Base-by-base conservation (phyloP, 352 stramenopile genomes). In the Globisporangium rhizosaccharum region DNA sequence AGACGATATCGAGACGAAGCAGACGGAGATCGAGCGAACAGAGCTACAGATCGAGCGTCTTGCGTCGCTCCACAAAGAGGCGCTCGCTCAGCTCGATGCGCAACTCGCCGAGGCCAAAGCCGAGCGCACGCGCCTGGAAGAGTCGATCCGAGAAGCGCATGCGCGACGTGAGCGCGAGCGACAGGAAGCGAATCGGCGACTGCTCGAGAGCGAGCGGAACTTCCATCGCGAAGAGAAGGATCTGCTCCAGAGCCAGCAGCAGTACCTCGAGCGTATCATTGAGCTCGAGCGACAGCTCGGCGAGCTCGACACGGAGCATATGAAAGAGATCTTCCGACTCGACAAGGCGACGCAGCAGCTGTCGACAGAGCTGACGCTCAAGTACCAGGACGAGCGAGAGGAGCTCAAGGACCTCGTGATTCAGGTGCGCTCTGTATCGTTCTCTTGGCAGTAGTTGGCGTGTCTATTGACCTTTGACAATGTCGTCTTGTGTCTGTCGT, bases 181-280 rank as follows among this genome's bases (percentile, higher is more conserved):
- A 2, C 59, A 82, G 51, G 70, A 75, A 56, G 73, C 76, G 45
- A 74, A 75, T 12, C 70, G 70, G 0, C 77, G 87, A 58, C 41
- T 88, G 51, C 54, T 90, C 46, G 76, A 90, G 54, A 87, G 63
- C 23, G 77, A 89, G 51, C 75, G 70, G 26, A 80, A 73, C 18
- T 87, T 88, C 51, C 74, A 92, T 57, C 71, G 76, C 30, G 77
- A 92, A 71, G 79, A 89, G 60, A 82, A 82, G 28, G 71, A 64
- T 8, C 67, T 92, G n/a, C 52, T 92, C 9, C 66, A 85, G 57
- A 68, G 70, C 2, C 82, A 89, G 53, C 82, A 90, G 48, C 51
- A 85, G 36, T 57, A 83, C 45, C 51, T 88, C n/a, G 57, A 86
- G 49, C 82, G 82, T 20, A 72, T 88, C 0, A 71, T 90, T 10